These are phyloP conservation scores for Leptographium flavum DNA, from an alignment of 2,329 filamentous ascomycete genomes.

Conservation along the genomic window DNA sequence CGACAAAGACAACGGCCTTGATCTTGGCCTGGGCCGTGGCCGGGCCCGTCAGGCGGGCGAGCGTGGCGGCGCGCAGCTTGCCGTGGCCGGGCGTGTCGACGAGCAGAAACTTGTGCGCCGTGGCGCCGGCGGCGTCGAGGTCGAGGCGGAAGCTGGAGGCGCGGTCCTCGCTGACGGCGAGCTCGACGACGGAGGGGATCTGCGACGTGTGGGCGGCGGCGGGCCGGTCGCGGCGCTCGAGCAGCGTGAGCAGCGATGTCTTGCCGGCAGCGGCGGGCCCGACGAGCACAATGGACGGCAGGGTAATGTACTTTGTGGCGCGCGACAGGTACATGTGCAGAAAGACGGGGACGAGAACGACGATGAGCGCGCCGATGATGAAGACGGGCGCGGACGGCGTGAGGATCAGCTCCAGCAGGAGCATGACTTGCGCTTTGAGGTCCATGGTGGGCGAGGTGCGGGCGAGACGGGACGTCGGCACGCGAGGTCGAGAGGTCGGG, in stretches of 20 bases:
- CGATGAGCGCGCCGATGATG: conserved; percentile 53
- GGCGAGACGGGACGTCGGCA: no score
- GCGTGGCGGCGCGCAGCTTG: conserved; percentile 66
- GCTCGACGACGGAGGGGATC: conserved; percentile 33
- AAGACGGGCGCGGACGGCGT: conserved; percentile 49
- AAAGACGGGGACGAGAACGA: conserved; percentile 59
- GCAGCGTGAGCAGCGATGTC: conserved; percentile 70
- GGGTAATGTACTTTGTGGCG: conserved; percentile 47
- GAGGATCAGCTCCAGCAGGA: conserved; percentile 37
- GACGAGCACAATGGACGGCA: conserved; percentile 66
- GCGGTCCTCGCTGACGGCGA: conserved; percentile 35
- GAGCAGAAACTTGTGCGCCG: conserved; percentile 58
- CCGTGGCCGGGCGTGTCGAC: conserved; percentile 90
- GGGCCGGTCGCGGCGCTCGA: conserved; percentile 38
- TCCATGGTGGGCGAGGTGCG: no score
- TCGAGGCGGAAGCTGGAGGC: conserved; percentile 34
- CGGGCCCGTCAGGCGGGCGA: conserved; percentile 29
- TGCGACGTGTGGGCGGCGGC: conserved; percentile 41
- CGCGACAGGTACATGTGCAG: conserved; percentile 64
- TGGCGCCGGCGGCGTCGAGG: conserved; percentile 38
- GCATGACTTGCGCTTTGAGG: conserved; percentile 15
- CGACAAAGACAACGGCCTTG: conserved; percentile 67
- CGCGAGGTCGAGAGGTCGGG: no score
- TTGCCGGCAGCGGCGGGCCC: conserved; percentile 78
- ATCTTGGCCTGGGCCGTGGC: conserved; percentile 26